Evolutionary conservation across 257 asterid genomes (phyloP).

Genomic region (Solanum bulbocastanum): DNA sequence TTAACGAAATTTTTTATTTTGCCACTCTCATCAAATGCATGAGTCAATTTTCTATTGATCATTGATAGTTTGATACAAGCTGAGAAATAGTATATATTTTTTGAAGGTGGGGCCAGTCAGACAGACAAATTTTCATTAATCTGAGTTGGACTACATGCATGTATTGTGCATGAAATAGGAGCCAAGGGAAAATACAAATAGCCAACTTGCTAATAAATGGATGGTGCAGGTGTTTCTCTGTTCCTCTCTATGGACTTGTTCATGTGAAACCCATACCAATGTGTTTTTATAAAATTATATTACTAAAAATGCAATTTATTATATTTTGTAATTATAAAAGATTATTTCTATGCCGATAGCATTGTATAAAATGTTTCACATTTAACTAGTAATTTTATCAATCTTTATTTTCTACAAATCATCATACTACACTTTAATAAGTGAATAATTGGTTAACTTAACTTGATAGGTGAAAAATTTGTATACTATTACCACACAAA

Average conservation of each 20-base stretch:
- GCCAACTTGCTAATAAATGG: background rate
- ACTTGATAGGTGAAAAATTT: background rate
- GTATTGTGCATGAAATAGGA: background rate
- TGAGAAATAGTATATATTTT: no score
- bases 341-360: background rate
- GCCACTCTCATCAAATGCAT: no score
- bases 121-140: background rate
- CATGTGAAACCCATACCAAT: background rate
- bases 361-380: no score
- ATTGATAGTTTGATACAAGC: no score
- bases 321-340: background rate
- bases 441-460: no score
- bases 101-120: background rate
- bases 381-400: background rate
- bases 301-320: background rate
- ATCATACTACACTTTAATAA: background rate
- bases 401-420: no score
- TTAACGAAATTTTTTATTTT: no score
- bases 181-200: background rate
- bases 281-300: background rate
- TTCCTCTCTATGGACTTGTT: background rate
- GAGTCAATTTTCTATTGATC: no score
- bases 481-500: background rate
- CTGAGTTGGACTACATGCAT: background rate
- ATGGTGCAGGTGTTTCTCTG: background rate